phyloP scores from a whole-genome alignment of 805 yeast species.

The Saccharomyces jurei region DNA sequence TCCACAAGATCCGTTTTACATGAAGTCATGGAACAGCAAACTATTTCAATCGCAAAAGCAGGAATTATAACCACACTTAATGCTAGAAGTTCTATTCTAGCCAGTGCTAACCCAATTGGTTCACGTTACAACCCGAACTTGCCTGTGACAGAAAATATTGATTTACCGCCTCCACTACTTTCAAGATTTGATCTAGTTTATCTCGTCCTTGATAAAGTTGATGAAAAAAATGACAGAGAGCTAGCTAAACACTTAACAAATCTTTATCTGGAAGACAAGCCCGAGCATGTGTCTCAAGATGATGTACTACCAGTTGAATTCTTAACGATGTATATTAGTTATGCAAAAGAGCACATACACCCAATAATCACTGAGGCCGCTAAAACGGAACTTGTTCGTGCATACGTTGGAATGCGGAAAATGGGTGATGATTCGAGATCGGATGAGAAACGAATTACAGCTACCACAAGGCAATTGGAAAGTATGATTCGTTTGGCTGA shows the following conservation, averaged over 20 bases:
- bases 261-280: slow-evolving; percentile 83
- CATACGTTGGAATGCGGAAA: slow-evolving; percentile 89
- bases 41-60: slow-evolving; percentile 95
- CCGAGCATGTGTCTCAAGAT: slow-evolving; percentile 57
- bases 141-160: slow-evolving; percentile 92
- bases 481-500: slow-evolving; percentile 90
- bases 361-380: slow-evolving; percentile 81
- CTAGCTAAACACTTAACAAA: slow-evolving; percentile 85
- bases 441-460: slow-evolving; percentile 86
- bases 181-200: slow-evolving; percentile 94
- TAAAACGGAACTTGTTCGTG: slow-evolving; percentile 72
- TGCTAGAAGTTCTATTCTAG: slow-evolving; percentile 91
- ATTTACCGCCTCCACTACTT: slow-evolving; percentile 89
- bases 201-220: slow-evolving; percentile 84
- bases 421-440: slow-evolving; percentile 86
- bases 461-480: slow-evolving; percentile 95
- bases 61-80: slow-evolving; percentile 95
- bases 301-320: slow-evolving; percentile 82
- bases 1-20: slow-evolving; percentile 89
- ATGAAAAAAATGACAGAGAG: slow-evolving; percentile 73
- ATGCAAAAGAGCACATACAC: slow-evolving; percentile 76
- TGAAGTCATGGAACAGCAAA: slow-evolving; percentile 99
- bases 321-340: slow-evolving; percentile 80
- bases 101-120: slow-evolving; percentile 95
- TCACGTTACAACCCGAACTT: slow-evolving; percentile 91